phyloP scores from a whole-genome alignment of 2,329 filamentous ascomycete species.

The Colletotrichum lupini region DNA sequence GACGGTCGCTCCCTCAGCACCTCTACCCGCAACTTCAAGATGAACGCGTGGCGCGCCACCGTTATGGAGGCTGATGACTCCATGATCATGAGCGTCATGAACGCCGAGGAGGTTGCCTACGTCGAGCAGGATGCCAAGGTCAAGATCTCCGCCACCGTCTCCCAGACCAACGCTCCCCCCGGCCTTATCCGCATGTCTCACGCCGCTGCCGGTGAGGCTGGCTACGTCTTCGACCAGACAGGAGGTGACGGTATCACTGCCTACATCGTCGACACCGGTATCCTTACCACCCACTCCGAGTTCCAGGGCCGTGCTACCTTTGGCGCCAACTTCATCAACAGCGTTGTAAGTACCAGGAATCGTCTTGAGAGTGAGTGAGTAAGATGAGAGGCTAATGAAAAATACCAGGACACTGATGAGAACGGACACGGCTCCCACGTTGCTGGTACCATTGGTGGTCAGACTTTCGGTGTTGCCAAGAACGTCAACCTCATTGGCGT shows the following conservation, averaged over 20 bases:
- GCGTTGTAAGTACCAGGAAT: slow-evolving; percentile 48
- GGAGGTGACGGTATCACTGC: slow-evolving; percentile 67
- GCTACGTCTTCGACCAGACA: slow-evolving; percentile 64
- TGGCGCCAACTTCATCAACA: slow-evolving; percentile 63
- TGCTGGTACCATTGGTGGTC: slow-evolving; percentile 69
- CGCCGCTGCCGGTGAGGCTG: slow-evolving; percentile 43
- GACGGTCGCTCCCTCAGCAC: slow-evolving; percentile 60
- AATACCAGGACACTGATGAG: slow-evolving; percentile 58
- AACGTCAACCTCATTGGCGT: slow-evolving; percentile 65
- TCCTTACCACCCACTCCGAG: slow-evolving; percentile 65
- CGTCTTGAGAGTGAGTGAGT: slow-evolving; percentile 10
- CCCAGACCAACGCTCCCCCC: slow-evolving; percentile 64
- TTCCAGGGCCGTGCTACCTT: slow-evolving; percentile 66
- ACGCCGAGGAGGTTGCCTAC: slow-evolving; percentile 60
- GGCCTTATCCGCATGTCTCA: slow-evolving; percentile 67
- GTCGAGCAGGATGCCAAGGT: slow-evolving; percentile 66
- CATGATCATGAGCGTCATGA: slow-evolving; percentile 61
- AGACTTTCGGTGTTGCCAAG: slow-evolving; percentile 72
- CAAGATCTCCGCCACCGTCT: slow-evolving; percentile 53
- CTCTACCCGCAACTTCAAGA: slow-evolving; percentile 56
- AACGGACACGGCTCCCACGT: slow-evolving; percentile 75
- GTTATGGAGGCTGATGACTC: slow-evolving; percentile 61
- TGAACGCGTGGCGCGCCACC: slow-evolving; percentile 65
- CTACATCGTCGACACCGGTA: slow-evolving; percentile 75
- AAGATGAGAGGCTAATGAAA: slow-evolving; percentile 7